Conservation (phyloP, 2,329 filamentous ascomycete species). For the Cladophialophora exuberans region DNA sequence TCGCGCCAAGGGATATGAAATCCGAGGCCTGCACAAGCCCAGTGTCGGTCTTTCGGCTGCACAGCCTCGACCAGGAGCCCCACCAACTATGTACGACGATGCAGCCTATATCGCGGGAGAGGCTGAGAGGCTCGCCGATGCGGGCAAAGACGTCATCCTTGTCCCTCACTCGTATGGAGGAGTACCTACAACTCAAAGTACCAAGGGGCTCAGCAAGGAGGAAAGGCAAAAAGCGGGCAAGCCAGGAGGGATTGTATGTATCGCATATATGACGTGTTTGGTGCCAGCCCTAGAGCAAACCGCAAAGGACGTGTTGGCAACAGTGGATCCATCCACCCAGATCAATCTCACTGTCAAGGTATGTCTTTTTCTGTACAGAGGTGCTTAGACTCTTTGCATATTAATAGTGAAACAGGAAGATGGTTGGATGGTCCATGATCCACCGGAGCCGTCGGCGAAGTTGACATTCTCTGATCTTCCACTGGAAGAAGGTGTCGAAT, state of each 20-base stretch:
- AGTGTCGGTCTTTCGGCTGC: slow-evolving; percentile 24
- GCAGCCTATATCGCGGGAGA: slow-evolving; percentile 36
- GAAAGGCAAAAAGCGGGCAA: slow-evolving; percentile 36
- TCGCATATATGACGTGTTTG: slow-evolving; percentile 42
- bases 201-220: slow-evolving; percentile 37
- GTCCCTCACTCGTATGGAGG: slow-evolving; percentile 42
- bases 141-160: slow-evolving; percentile 37
- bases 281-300: slow-evolving; percentile 37
- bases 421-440: slow-evolving; percentile 26
- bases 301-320: slow-evolving; percentile 11
- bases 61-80: slow-evolving; percentile 26
- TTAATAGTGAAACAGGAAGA: slow-evolving; percentile 17
- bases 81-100: slow-evolving; percentile 39
- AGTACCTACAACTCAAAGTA: slow-evolving; percentile 28
- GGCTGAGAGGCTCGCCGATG: slow-evolving; percentile 21
- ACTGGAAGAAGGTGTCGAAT: slow-evolving; percentile 26
- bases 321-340: slow-evolving; percentile 8
- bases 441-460: slow-evolving; percentile 1
- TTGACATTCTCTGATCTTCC: slow-evolving; percentile 14
- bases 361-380: slow-evolving; percentile 5
- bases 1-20: slow-evolving; percentile 17
- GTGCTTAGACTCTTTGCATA: background rate
- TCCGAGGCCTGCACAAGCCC: slow-evolving; percentile 19
- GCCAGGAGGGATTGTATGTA: slow-evolving; percentile 39
- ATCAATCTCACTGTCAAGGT: slow-evolving; percentile 20